phyloP scores from a whole-genome alignment of 768 basidiomycete genomes.

The Termitomyces sp. region DNA sequence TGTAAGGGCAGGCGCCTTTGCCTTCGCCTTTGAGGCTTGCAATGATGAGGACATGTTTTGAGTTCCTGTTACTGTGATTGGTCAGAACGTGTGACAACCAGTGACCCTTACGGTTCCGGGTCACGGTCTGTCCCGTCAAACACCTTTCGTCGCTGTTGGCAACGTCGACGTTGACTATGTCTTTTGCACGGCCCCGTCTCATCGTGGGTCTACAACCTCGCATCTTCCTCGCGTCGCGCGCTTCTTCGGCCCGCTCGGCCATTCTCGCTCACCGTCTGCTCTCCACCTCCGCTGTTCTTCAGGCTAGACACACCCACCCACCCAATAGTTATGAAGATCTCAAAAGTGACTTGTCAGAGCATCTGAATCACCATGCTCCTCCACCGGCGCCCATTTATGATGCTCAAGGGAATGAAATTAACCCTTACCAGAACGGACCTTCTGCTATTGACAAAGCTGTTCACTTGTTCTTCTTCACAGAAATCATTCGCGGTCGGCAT shows the following conservation, averaged over 20 bases:
- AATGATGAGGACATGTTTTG: constrained; percentile 43
- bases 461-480: constrained; percentile 97
- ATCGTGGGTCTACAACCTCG: constrained; percentile 48
- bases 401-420: constrained; percentile 45
- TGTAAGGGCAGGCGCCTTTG: constrained; percentile 51
- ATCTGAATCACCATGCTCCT: constrained; percentile 18
- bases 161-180: constrained; percentile 42
- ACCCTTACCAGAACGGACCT: constrained; percentile 75
- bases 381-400: constrained; percentile 21
- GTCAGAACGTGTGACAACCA: constrained; percentile 21
- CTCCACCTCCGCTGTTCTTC: constrained; percentile 34
- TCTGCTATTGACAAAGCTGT: constrained; percentile 95
- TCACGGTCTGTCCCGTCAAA: constrained; percentile 16
- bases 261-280: constrained; percentile 46
- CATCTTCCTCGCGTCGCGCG: constrained; percentile 26
- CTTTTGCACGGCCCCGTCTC: constrained; percentile 47
- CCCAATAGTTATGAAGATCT: constrained; percentile 25
- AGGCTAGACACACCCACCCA: constrained; percentile 30
- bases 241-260: constrained; percentile 25
- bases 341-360: constrained; percentile 31
- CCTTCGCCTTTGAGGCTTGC: constrained; percentile 46
- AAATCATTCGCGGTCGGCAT: constrained; percentile 88
- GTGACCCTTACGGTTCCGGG: constrained; percentile 32
- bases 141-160: constrained; percentile 29
- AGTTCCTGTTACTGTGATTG: constrained; percentile 41